phyloP scores from a whole-genome alignment of 148 eudicot species.

The Heliamphora exappendiculata region DNA sequence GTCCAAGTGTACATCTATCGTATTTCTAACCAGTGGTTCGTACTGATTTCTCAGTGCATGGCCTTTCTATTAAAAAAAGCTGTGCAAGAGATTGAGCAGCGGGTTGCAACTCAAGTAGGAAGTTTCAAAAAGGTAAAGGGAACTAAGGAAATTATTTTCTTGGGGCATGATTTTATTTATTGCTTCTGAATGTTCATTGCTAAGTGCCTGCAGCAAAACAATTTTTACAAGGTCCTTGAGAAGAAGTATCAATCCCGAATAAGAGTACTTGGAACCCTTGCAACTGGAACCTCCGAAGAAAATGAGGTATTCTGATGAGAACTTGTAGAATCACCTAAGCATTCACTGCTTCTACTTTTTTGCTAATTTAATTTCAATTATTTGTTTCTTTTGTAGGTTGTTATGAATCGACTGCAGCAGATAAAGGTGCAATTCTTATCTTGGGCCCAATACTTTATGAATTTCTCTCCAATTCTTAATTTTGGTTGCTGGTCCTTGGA shows the following conservation, averaged over 20 bases:
- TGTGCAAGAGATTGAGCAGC: conserved; percentile 79
- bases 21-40: conserved; percentile 4
- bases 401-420: conserved; percentile 63
- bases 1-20: neutral
- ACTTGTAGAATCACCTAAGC: neutral
- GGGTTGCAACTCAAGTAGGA: conserved; percentile 62
- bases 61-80: conserved; percentile 67
- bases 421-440: conserved; percentile 51
- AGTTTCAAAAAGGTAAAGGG: conserved; percentile 50
- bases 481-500: neutral
- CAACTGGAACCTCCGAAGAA: conserved; percentile 75
- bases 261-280: conserved; percentile 77
- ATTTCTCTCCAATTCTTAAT: neutral
- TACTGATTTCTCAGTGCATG: conserved; percentile 47
- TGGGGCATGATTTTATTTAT: neutral
- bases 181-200: conserved; percentile 9
- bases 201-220: conserved; percentile 58
- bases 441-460: conserved; percentile 8
- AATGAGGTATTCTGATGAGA: conserved; percentile 49
- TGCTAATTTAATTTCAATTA: conserved; percentile 5
- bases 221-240: conserved; percentile 62
- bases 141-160: conserved; percentile 8
- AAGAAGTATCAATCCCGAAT: conserved; percentile 66
- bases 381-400: conserved; percentile 39
- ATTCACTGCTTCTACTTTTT: neutral